Evolutionary conservation across 495 filamentous ascomycete genomes (phyloP), one percentile per base, ranked within the genome.

Genomic region (Chaetomium fimeti): DNA sequence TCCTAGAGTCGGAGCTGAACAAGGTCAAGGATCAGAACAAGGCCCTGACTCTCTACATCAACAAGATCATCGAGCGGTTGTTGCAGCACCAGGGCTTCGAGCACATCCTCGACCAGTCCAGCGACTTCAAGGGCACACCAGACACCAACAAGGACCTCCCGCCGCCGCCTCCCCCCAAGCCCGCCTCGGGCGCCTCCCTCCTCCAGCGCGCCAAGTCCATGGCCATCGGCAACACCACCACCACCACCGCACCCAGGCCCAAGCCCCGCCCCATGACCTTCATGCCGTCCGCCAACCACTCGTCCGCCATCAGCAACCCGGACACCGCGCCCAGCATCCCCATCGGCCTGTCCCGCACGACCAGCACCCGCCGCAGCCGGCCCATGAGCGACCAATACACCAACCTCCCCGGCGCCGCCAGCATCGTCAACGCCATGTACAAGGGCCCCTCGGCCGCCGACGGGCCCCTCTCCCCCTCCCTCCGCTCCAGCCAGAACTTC

Each of bases 41-140:
- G 75, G 94, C 94, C 49, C 78, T 98, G 66, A 96, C 92, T 3
- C 83, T 97, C 38, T 98, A 98, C 76, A 97, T 98, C 76, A 96
- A 97, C 82, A 93, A 91, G 72, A 97, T 98, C 73, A 97, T 98
- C 70, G 93, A 92, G 74, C 89, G 94, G 24, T 84, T 98, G 20
- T 82, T 98, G 45, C 89, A 94, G 70, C 91, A 97, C 78, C 90
- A 97, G 70, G 92, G 93, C 54, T 97, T 96, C 59, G 94, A 98
- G 74, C 84, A 88, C 64, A 93, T 98, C 54, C 82, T 98, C 49
- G 91, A 95, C 75, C 90, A 92, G 69, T 84, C 84, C 12, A 82
- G 79, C 36, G 84, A 88, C 63, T 77, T 80, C 66, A 83, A 83
- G 65, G 18, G 29, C 24, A 43, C 81, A 5, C 71, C 76, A 53